Evolutionary conservation across 2,329 filamentous ascomycete species (phyloP).

Genomic region (Coleophoma crateriformis): DNA sequence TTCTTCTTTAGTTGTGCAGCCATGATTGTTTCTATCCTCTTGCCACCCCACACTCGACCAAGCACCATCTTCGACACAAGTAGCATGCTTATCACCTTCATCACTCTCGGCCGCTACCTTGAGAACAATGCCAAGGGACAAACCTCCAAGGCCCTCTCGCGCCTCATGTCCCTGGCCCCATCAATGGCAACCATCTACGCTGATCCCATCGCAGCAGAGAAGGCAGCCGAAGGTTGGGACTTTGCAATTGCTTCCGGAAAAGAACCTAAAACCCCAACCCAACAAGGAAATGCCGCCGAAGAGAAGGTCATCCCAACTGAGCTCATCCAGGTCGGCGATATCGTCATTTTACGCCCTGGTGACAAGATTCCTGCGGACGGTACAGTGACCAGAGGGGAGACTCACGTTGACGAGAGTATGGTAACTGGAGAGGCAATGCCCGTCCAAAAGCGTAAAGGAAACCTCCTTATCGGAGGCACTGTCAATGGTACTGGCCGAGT

Average conservation of each 20-base stretch:
- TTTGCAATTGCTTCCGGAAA: slow-evolving; percentile 29
- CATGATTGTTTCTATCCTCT: slow-evolving; percentile 76
- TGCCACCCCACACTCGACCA: slow-evolving; percentile 72
- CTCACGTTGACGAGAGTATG: slow-evolving; percentile 96
- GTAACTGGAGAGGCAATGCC: slow-evolving; percentile 97
- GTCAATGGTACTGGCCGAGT: slow-evolving; percentile 90
- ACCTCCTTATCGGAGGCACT: slow-evolving; percentile 81
- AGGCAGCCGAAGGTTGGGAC: slow-evolving; percentile 77
- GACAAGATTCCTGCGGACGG: slow-evolving; percentile 97
- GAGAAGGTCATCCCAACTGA: slow-evolving; percentile 89
- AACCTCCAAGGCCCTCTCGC: slow-evolving; percentile 88
- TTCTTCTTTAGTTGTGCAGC: slow-evolving; percentile 92
- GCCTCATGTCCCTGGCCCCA: slow-evolving; percentile 90
- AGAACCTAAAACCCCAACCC: slow-evolving; percentile 39
- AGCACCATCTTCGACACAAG: slow-evolving; percentile 95
- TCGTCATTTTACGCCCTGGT: slow-evolving; percentile 87
- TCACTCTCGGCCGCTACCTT: slow-evolving; percentile 82
- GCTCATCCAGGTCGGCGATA: slow-evolving; percentile 86
- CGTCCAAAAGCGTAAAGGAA: slow-evolving; percentile 80
- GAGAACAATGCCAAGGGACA: slow-evolving; percentile 95
- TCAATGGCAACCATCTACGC: slow-evolving; percentile 97
- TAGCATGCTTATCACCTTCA: slow-evolving; percentile 96
- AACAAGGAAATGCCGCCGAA: slow-evolving; percentile 59
- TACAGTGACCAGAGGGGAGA: slow-evolving; percentile 79
- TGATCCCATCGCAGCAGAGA: slow-evolving; percentile 89